A percentile compares a stretch with the other conserved stretches of the same genome.
These are phyloP conservation scores for Entoloma clypeatum DNA, from an alignment of 1,284 basidiomycete genomes.

Conservation along the genomic window DNA sequence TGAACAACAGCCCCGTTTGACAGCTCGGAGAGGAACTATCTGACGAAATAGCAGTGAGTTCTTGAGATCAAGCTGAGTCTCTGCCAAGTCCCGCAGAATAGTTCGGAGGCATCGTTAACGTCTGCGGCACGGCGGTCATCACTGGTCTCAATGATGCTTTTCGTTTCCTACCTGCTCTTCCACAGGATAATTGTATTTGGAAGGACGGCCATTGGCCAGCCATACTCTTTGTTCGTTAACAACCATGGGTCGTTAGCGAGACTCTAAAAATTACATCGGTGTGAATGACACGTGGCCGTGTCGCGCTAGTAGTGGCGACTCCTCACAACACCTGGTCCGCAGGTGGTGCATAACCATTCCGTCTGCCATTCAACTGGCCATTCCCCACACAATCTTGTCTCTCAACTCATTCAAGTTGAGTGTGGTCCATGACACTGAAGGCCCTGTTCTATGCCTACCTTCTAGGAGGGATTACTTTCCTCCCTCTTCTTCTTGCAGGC, in stretches of 20 bases:
- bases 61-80: too few relatives aligned
- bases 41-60: too few relatives aligned
- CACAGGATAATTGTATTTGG: slow-evolving; percentile 43
- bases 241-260: slow-evolving; percentile 45
- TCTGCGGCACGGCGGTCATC: too few relatives aligned
- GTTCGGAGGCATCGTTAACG: too few relatives aligned
- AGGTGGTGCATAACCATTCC: too few relatives aligned
- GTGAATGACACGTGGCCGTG: background rate
- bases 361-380: too few relatives aligned
- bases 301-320: too few relatives aligned
- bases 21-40: too few relatives aligned
- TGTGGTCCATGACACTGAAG: slow-evolving; percentile 51
- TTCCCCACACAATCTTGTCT: background rate
- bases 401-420: too few relatives aligned
- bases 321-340: too few relatives aligned
- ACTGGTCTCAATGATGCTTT: slow-evolving; percentile 46
- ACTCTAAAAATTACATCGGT: slow-evolving; percentile 7
- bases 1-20: too few relatives aligned
- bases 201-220: slow-evolving; percentile 52
- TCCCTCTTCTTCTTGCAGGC: slow-evolving; percentile 65
- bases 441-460: slow-evolving; percentile 78
- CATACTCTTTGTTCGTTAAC: slow-evolving; percentile 40
- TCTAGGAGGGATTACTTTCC: slow-evolving; percentile 82
- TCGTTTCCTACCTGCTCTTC: slow-evolving; percentile 36
- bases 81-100: too few relatives aligned